Evolutionary conservation across 495 filamentous ascomycete genomes (phyloP).

Genomic region (Podospora conica): DNA sequence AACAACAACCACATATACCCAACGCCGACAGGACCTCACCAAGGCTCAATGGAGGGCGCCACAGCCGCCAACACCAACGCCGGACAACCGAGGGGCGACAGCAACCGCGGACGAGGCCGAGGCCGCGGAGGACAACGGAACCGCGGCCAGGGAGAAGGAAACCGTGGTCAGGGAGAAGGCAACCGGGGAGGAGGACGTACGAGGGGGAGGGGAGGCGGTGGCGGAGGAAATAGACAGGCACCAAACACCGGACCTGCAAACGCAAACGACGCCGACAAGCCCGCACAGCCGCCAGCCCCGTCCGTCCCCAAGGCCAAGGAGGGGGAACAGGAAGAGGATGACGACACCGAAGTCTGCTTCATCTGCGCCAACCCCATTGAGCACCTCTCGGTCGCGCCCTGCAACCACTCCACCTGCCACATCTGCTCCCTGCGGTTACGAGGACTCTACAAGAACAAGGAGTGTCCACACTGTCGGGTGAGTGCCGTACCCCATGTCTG

Average conservation of each 20-base stretch:
- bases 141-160: slow-evolving; percentile 14
- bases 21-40: background rate
- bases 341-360: slow-evolving; percentile 78
- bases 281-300: background rate
- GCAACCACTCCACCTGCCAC: slow-evolving; percentile 92
- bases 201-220: slow-evolving; percentile 7
- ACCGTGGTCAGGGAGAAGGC: slow-evolving; percentile 14
- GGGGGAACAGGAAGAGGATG: slow-evolving; percentile 32
- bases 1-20: background rate
- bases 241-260: background rate
- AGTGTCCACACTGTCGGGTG: slow-evolving; percentile 90
- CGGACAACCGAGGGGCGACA: slow-evolving; percentile 27
- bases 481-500: slow-evolving; percentile 23
- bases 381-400: slow-evolving; percentile 81
- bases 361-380: slow-evolving; percentile 87
- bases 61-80: slow-evolving; percentile 11
- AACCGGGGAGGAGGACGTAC: slow-evolving; percentile 14
- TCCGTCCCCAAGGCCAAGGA: slow-evolving; percentile 20
- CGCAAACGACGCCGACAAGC: background rate
- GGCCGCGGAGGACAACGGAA: slow-evolving; percentile 23
- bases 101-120: slow-evolving; percentile 34
- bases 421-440: slow-evolving; percentile 86
- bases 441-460: slow-evolving; percentile 90
- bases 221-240: background rate
- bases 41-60: slow-evolving; percentile 20